Base-by-base conservation (phyloP, 2,329 filamentous ascomycete genomes). In the Microdochium trichocladiopsis region DNA sequence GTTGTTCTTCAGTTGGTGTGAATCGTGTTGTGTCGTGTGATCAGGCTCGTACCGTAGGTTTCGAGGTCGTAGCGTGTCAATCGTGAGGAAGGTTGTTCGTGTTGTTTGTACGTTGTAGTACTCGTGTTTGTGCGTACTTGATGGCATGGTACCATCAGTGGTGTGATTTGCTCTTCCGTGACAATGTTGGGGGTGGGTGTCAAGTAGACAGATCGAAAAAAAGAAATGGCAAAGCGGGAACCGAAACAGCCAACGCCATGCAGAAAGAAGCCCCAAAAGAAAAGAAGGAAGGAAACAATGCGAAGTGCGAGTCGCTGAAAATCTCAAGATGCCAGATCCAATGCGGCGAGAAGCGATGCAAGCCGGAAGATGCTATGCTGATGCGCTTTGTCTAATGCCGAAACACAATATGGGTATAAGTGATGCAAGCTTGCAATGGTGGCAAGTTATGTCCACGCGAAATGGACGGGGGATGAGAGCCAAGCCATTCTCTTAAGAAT, bases 281-380 rank as follows among this genome's bases (percentile, higher is more conserved):
- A 51, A 51, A 53, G 25, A 47, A 56, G 54, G 56, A 55, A 23
- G 24, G 51, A 59, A 57, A 51, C 55, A 49, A 52, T 51, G 36
- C n/a, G 18, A 45, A 45, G 21, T 45, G 41, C 41, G 41, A 3
- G 54, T 52, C 53, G 55, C 54, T 54, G 49, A 49, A 62, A 57
- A 56, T 55, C 51, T 59, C 60, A 51, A 60, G 60, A 64, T 64
- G 55, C 61, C 58, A 54, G 59, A 64, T 64, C 63, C 61, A 64
- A 63, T 57, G 55, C 53, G 60, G 57, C 57, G 56, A 57, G 54
- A 56, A 58, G 59, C 59, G 57, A 63, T 64, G 63, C 58, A 60
- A 58, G 56, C 57, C 51, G 56, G 58, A 57, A 56, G 50, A 61
- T 62, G 57, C 58, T 64, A 63, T 64, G 63, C 61, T 58, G 61